These are phyloP conservation scores for Daldinia concentrica DNA, from an alignment of 495 filamentous ascomycete genomes.

Conservation along the genomic window DNA sequence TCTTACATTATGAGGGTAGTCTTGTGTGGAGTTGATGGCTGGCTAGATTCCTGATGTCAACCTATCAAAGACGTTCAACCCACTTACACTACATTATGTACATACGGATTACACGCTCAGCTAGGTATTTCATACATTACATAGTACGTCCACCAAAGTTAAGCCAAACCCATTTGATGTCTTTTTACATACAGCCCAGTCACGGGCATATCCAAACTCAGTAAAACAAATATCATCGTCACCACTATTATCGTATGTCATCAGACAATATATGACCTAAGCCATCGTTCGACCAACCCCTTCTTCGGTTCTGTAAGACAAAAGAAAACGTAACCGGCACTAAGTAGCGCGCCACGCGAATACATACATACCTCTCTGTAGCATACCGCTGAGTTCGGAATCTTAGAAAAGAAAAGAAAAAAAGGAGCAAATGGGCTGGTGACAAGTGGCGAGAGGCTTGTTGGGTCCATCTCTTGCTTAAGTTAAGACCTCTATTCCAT, in stretches of 20 bases:
- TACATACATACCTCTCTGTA: background rate
- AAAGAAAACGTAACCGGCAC: constrained; percentile 11
- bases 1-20: too few species aligned
- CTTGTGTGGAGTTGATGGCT: background rate
- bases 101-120: background rate
- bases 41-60: background rate
- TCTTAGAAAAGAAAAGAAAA: background rate
- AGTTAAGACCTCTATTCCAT: background rate
- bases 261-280: constrained; percentile 15
- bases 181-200: too few species aligned
- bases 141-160: background rate
- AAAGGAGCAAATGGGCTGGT: constrained; percentile 29
- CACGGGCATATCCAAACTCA: background rate
- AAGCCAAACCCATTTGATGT: background rate
- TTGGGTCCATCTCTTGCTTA: background rate
- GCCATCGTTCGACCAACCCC: constrained; percentile 31
- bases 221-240: background rate
- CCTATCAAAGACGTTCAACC: background rate
- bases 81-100: background rate
- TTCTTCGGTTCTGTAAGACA: background rate
- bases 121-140: background rate
- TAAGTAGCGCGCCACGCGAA: constrained; percentile 12
- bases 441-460: constrained; percentile 35
- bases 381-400: background rate
- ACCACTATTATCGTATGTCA: constrained; percentile 24